These are phyloP conservation scores for Dunaliella primolecta DNA, from an alignment of 139 green algal species.

Conservation along the genomic window DNA sequence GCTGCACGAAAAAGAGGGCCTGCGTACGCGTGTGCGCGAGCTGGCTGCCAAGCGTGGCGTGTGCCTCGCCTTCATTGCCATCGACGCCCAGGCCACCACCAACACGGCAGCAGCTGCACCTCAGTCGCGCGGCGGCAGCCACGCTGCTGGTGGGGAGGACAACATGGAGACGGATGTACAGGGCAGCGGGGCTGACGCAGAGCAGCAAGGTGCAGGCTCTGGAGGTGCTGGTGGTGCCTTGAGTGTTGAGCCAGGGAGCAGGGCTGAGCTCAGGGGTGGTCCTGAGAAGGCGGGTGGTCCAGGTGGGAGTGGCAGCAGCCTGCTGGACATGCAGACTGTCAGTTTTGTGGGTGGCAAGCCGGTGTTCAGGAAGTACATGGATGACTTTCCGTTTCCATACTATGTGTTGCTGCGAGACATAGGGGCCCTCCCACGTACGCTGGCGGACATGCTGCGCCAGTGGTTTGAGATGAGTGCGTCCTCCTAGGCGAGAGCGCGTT, in stretches of 20 bases:
- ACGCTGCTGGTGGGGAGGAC: neutral
- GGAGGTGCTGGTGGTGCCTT: slow-evolving; percentile 16
- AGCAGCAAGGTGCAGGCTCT: neutral
- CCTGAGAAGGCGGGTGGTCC: too few relatives aligned
- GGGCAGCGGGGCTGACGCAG: too few relatives aligned
- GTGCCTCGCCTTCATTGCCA: slow-evolving; percentile 87
- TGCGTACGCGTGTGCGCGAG: slow-evolving; percentile 64
- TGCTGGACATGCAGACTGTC: slow-evolving; percentile 92
- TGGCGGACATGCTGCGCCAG: slow-evolving; percentile 91
- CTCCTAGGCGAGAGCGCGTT: neutral
- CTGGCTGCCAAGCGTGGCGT: slow-evolving; percentile 63
- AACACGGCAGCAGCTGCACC: neutral
- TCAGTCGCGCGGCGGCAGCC: neutral
- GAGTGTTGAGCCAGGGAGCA: too few relatives aligned
- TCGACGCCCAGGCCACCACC: slow-evolving; percentile 60
- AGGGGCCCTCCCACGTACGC: slow-evolving; percentile 72
- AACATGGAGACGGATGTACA: too few relatives aligned
- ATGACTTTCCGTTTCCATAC: slow-evolving; percentile 97
- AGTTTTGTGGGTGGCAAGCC: slow-evolving; percentile 83
- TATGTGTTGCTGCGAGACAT: slow-evolving; percentile 95
- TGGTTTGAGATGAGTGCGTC: slow-evolving; percentile 82
- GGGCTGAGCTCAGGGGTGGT: too few relatives aligned
- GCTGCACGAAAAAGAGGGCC: slow-evolving; percentile 93
- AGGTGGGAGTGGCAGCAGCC: slow-evolving; percentile 17
- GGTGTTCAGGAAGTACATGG: slow-evolving; percentile 90